Evolutionary conservation across 2,329 filamentous ascomycete species (phyloP), one percentile per base, ranked within the genome.

Genomic region (Exophiala bonariae): DNA sequence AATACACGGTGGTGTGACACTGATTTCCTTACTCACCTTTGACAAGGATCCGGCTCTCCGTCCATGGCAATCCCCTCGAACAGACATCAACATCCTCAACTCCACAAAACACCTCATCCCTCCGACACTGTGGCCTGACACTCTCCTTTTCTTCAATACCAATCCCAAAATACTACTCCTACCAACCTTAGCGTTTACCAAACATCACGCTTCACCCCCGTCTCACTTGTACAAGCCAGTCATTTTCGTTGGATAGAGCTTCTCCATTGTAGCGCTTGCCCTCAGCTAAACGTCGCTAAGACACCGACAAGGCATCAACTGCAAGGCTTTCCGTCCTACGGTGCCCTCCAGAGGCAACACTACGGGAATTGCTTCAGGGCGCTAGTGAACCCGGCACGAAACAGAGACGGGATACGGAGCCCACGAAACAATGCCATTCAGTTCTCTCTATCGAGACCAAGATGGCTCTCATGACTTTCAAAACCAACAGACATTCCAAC

Each of bases 381-480:
- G 23, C 23, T 26, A 26, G 23, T n/a, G 23, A 26, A 11, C 6
- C 23, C 23, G 23, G 11, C 17, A 20, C 26, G 18, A 14, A 23
- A 22, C 20, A 14, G 36, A 19, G 23, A 26, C 23, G 23, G 23
- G 11, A 26, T n/a, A n/a, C n/a, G n/a, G n/a, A n/a, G 32, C 38
- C 30, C 18, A n/a, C 19, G 41, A 45, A 47, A 41, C 32, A 32
- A 57, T 57, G 54, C 52, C 51, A 18, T 52, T 48, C 36, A 48
- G 44, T 28, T 31, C 40, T n/a, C 26, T 48, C 35, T 52, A 46
- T 41, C 43, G 34, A 40, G 42, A 49, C 16, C 36, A 44, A 16
- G 34, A 50, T 40, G 47, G 32, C 54, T 50, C 50, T 53, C 54
- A 49, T 53, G 50, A 53, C 50, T 56, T 56, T 45, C 47, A 49